phyloP scores from a whole-genome alignment of 805 yeast genomes.

The Gaillardinia entomophila region DNA sequence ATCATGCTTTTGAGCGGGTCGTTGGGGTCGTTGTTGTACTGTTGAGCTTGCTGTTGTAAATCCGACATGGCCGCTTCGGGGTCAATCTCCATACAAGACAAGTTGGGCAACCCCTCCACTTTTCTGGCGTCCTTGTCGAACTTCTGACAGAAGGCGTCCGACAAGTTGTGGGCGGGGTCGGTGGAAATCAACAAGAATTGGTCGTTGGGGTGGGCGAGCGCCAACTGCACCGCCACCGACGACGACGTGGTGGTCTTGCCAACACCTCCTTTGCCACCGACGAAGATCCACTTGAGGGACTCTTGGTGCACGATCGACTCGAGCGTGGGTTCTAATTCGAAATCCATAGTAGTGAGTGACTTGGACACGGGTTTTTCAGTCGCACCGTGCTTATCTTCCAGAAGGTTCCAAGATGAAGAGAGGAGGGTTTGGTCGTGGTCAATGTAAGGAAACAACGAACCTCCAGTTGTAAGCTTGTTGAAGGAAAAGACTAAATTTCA shows the following conservation, averaged over 20 bases:
- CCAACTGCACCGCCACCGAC: constrained; percentile 90
- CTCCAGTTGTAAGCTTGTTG: no score
- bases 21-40: constrained; percentile 47
- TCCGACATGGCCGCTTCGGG: constrained; percentile 93
- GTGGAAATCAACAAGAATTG: constrained; percentile 88
- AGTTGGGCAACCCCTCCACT: constrained; percentile 82
- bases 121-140: constrained; percentile 95
- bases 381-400: no score
- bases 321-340: constrained; percentile 66
- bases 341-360: constrained; percentile 44
- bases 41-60: constrained; percentile 57
- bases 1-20: constrained; percentile 69
- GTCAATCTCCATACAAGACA: constrained; percentile 98
- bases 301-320: constrained; percentile 59
- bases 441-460: no score
- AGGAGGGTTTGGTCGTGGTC: no score
- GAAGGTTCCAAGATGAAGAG: no score
- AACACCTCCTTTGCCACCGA: constrained; percentile 99
- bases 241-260: constrained; percentile 98
- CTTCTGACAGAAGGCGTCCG: constrained; percentile 98
- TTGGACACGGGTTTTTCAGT: no score
- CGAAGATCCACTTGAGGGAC: constrained; percentile 89
- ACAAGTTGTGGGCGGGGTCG: constrained; percentile 96
- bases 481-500: no score
- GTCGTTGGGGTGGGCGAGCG: constrained; percentile 71